Evolutionary conservation across 2,329 filamentous ascomycete genomes (phyloP), one percentile per base, ranked within the genome.

Genomic region (Ophiostoma australiae): DNA sequence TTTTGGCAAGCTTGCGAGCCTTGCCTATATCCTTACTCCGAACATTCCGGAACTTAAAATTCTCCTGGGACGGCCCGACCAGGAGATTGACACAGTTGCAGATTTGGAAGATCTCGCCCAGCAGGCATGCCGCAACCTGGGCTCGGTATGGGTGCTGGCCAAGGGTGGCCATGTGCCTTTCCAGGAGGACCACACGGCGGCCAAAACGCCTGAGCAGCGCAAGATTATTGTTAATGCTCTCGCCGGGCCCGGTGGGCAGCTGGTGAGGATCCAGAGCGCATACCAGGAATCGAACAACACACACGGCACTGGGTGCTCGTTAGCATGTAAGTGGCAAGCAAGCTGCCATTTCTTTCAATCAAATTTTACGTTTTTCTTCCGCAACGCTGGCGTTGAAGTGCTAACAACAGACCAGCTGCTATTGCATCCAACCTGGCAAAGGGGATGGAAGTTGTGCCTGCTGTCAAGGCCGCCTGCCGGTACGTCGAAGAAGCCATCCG

Each of bases 81-180:
- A 75, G 0, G 74, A 80, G 0, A 84, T 91, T 1, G 79, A 83
- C 4, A 84, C 82, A 67, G 81, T 92, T 0, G 82, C 87, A 4
- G 91, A 91, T 63, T 80, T 97, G 58, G 88, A 93, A 75, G 77
- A 80, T 0, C 83, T 97, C 44, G 93, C 91, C 0, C 87, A 85
- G 73, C 66, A 67, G 20, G 81, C 82, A 15, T 83, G 97, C 8
- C 86, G 88, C 55, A 78, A 80, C 1, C 82, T 97, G 0, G 94
- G 94, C 0, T 90, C 93, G 0, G 86, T 87, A 74, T 93, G 90
- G 82, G 91, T 97, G 39, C 84, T 98, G 11, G 83, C 97, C 72
- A 98, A 98, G 80, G 94, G 94, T 61, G 94, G 94, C 0, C 95
- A 98, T 80, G 80, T 90, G n/a, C 93, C 94, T 1, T 86, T 98